These are phyloP conservation scores for Tolypocladium capitatum DNA, from an alignment of 2,329 filamentous ascomycete species.

Conservation along the genomic window DNA sequence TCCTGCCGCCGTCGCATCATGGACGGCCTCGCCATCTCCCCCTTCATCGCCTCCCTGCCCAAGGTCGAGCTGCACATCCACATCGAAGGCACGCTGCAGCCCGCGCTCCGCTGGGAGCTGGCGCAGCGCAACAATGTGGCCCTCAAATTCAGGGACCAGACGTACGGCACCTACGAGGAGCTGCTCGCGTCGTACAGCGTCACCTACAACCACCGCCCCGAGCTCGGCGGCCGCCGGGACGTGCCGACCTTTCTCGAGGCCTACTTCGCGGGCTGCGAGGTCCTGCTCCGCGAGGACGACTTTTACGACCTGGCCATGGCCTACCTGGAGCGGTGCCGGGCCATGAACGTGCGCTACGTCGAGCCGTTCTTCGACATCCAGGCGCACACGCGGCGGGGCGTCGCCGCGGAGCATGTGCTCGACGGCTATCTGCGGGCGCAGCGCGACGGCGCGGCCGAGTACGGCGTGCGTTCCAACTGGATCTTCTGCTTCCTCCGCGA, in stretches of 20 bases:
- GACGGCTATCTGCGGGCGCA: conserved; percentile 47
- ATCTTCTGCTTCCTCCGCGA: conserved; percentile 62
- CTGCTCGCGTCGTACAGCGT: conserved; percentile 48
- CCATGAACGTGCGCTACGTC: conserved; percentile 53
- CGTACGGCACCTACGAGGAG: conserved; percentile 43
- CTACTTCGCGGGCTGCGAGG: conserved; percentile 66
- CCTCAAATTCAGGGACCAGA: conserved; percentile 35
- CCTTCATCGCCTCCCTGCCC: conserved; percentile 50
- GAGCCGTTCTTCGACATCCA: conserved; percentile 73
- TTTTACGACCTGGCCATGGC: conserved; percentile 58
- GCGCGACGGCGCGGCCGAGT: conserved; percentile 40
- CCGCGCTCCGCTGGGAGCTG: conserved; percentile 53
- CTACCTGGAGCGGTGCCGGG: conserved; percentile 51
- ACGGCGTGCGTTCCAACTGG: conserved; percentile 50
- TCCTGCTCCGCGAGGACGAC: conserved; percentile 49
- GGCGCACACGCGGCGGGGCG: conserved; percentile 49
- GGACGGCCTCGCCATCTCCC: conserved; percentile 16
- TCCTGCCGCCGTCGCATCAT: conserved; percentile 7
- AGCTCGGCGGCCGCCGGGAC: conserved; percentile 20
- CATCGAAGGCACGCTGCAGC: conserved; percentile 59
- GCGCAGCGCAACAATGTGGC: conserved; percentile 50
- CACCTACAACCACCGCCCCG: conserved; percentile 34
- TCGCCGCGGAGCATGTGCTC: conserved; percentile 48
- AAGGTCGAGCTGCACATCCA: conserved; percentile 75
- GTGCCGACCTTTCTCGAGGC: conserved; percentile 50